Evolutionary conservation across 2,329 filamentous ascomycete genomes (phyloP), one percentile per base, ranked within the genome.

Genomic region (Verticillium tricorpus): DNA sequence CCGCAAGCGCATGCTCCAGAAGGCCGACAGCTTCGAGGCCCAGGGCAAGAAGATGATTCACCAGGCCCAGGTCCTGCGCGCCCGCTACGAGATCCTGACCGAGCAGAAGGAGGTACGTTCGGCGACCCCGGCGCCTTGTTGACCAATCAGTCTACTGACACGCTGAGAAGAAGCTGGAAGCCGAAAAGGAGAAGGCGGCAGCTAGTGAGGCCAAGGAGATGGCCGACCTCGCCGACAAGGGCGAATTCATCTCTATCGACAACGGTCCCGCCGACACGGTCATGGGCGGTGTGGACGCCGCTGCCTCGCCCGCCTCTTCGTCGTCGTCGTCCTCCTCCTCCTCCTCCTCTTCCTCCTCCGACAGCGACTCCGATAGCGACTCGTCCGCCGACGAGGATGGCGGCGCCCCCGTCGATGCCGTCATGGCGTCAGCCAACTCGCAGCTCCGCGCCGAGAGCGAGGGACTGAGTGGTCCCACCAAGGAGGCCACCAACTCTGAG

Each of bases 1-100:
- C 57, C 74, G 72, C 45, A 67, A 71, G 58, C 74, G 74, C 22
- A 66, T 80, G 58, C 71, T 76, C 28, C 63, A 64, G n/a, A 75
- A 76, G 32, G 75, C 76, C 35, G 72, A 78, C 31, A 76, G 76
- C 67, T 71, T 80, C 39, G 75, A 80, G 67, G 68, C 67, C 2
- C 71, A 80, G 68, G 77, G 74, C 2, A 65, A 70, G 25, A 76
- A 77, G 69, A 63, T 83, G 37, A 66, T 78, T 66, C 69, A 67
- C 1, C 73, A 81, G 61, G 75, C 80, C 0, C 73, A 77, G 63
- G 74, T 72, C 61, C 69, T 69, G 15, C 67, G 68, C 56, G 72
- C 65, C 32, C 70, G 66, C 22, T 68, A 71, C 34, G 69, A 70
- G 50, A 58, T 65, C 32, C 65, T 74, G 12, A 69, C 70, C 31